Evolutionary conservation across 1,139 yeast genomes (phyloP).

Genomic region (Casaregolazyma suthepensis): DNA sequence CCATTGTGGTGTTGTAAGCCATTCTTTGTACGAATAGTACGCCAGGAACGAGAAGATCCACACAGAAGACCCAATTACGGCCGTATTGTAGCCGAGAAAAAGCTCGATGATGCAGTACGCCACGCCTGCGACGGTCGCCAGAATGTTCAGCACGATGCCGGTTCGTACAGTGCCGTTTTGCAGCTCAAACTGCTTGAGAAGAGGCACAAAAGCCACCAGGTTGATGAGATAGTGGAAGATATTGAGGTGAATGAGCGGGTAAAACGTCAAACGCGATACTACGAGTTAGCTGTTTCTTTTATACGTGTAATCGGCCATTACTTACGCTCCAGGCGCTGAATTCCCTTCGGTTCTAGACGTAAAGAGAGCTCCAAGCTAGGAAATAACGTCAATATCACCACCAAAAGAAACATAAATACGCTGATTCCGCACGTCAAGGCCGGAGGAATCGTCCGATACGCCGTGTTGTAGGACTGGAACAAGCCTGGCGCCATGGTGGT

Average conservation of each 20-base stretch:
- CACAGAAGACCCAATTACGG: conserved; percentile 65
- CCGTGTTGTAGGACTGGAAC: conserved; percentile 14
- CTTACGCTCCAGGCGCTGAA: conserved; percentile 45
- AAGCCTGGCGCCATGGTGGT: conserved; percentile 4
- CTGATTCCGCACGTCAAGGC: conserved; percentile 63
- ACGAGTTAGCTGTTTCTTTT: background rate
- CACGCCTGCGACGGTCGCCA: conserved; percentile 67
- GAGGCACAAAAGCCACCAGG: conserved; percentile 53
- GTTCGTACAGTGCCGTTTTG: conserved; percentile 82
- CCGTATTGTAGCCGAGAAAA: conserved; percentile 46
- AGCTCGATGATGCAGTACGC: conserved; percentile 56
- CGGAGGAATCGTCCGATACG: conserved; percentile 32
- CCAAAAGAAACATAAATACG: conserved; percentile 45
- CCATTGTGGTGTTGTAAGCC: conserved; percentile 6
- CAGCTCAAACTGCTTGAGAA: conserved; percentile 59
- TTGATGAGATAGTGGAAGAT: conserved; percentile 61
- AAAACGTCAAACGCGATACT: conserved; percentile 62
- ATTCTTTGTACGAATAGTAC: conserved; percentile 33
- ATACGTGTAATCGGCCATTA: conserved; percentile 7
- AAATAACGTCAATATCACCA: conserved; percentile 29
- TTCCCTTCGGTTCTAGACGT: conserved; percentile 50
- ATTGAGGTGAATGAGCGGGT: conserved; percentile 63
- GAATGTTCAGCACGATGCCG: conserved; percentile 68
- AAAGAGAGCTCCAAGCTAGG: conserved; percentile 35
- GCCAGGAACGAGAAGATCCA: conserved; percentile 67